phyloP scores from a whole-genome alignment of 345 rosid genomes.

The Hevea brasiliensis region DNA sequence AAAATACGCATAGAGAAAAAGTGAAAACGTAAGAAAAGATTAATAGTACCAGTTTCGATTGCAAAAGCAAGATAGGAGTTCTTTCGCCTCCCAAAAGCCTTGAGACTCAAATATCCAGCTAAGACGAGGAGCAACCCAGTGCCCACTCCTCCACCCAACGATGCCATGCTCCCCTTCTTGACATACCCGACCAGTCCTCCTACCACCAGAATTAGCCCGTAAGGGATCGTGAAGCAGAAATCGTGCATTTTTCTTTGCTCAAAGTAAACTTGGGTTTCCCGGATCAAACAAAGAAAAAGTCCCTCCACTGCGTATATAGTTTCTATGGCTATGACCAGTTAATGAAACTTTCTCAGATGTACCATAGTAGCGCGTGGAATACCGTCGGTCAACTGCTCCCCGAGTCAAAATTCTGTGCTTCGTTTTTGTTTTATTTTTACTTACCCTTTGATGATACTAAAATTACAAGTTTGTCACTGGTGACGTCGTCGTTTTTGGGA shows the following conservation, averaged over 20 bases:
- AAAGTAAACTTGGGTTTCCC: no score
- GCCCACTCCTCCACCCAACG: slow-evolving; percentile 80
- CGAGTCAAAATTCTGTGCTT: no score
- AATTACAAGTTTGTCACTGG: no score
- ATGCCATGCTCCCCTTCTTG: slow-evolving; percentile 72
- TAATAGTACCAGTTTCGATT: slow-evolving; percentile 63
- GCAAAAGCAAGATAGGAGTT: slow-evolving; percentile 59
- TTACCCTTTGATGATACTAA: no score
- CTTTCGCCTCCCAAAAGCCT: slow-evolving; percentile 71
- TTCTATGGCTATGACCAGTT: neutral
- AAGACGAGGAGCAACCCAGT: slow-evolving; percentile 67
- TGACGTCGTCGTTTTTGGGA: no score
- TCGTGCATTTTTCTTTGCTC: slow-evolving; percentile 60
- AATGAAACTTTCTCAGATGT: neutral
- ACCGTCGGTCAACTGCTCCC: slow-evolving; percentile 30
- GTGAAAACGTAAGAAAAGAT: neutral
- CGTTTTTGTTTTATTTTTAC: no score
- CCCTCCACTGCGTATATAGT: neutral
- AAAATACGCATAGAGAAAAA: neutral
- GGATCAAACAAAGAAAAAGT: no score
- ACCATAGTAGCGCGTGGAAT: slow-evolving; percentile 35
- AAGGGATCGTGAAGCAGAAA: slow-evolving; percentile 96
- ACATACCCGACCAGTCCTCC: slow-evolving; percentile 76
- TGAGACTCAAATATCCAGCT: slow-evolving; percentile 83
- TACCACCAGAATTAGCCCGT: slow-evolving; percentile 72